Evolutionary conservation across 306 rosid genomes (phyloP).

Genomic region (Betula pendula): DNA sequence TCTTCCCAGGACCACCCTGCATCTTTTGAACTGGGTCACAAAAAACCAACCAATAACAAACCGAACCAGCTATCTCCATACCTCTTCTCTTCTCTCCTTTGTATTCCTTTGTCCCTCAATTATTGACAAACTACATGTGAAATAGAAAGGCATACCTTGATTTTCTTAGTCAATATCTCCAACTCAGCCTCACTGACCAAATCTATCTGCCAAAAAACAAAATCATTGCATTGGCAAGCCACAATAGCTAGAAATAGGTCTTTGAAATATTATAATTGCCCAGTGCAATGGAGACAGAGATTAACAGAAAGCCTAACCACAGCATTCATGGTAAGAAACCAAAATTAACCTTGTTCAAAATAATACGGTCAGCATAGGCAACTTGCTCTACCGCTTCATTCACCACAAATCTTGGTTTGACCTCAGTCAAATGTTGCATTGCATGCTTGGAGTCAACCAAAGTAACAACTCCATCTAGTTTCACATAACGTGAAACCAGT

Average conservation of each 20-base stretch:
- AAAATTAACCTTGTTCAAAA: constrained; percentile 74
- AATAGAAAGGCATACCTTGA: constrained; percentile 52
- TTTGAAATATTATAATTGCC: neutral
- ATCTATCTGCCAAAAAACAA: constrained; percentile 65
- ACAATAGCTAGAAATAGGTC: neutral
- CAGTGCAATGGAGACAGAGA: neutral
- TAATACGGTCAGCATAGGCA: constrained; percentile 88
- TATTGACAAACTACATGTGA: constrained; percentile 3
- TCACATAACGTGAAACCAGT: constrained; percentile 61
- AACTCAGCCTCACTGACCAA: constrained; percentile 68
- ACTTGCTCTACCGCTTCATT: constrained; percentile 94
- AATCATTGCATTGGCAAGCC: too few species aligned
- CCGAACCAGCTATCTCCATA: neutral
- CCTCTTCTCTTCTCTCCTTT: neutral
- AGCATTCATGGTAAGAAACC: constrained; percentile 18
- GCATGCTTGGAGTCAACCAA: constrained; percentile 90
- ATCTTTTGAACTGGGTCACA: neutral
- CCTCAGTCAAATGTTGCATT: constrained; percentile 74
- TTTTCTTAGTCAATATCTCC: constrained; percentile 55
- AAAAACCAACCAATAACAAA: neutral
- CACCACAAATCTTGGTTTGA: constrained; percentile 93
- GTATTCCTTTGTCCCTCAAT: neutral
- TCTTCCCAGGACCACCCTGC: neutral
- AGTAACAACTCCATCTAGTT: constrained; percentile 93
- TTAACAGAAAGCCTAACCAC: neutral